Percentiles rank a stretch among this genome's conserved stretches.
These are phyloP conservation scores for Flammula alnicola DNA, from an alignment of 1,284 basidiomycete genomes.

Conservation along the genomic window DNA sequence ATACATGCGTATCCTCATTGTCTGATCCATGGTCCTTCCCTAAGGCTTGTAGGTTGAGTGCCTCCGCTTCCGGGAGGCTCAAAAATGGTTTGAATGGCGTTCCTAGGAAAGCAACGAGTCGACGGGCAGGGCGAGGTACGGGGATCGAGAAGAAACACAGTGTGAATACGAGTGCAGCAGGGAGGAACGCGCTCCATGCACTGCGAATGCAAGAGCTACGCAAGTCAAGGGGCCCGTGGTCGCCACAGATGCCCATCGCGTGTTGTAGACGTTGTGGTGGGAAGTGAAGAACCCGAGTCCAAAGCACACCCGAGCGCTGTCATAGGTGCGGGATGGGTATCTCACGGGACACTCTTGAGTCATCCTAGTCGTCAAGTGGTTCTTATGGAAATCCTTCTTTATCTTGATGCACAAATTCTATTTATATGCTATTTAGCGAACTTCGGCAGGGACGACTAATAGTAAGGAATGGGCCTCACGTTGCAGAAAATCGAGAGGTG, in stretches of 20 bases:
- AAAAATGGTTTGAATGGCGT: conserved; percentile 51
- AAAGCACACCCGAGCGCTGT: too few species aligned
- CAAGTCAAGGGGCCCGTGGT: conserved; percentile 47
- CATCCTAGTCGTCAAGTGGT: too few species aligned
- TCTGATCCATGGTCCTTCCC: conserved; percentile 28
- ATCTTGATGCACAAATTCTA: too few species aligned
- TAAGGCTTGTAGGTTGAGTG: conserved; percentile 37
- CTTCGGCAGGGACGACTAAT: too few species aligned
- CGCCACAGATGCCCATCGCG: conserved; percentile 36
- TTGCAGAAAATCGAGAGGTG: too few species aligned
- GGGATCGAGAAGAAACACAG: conserved; percentile 46
- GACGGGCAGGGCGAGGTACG: conserved; percentile 43
- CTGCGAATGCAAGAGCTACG: conserved; percentile 55
- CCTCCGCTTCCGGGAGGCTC: conserved; percentile 66
- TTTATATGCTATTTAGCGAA: too few species aligned
- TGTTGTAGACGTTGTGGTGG: conserved; percentile 1
- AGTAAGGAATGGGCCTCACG: too few species aligned
- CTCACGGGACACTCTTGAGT: too few species aligned
- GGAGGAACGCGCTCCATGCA: conserved; percentile 59
- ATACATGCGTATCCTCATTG: conserved; percentile 26
- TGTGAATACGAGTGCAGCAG: conserved; percentile 50
- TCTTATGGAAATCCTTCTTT: too few species aligned
- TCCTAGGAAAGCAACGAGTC: conserved; percentile 34
- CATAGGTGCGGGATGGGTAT: too few species aligned
- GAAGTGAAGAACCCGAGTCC: too few species aligned